Evolutionary conservation across 2,329 filamentous ascomycete genomes (phyloP), one percentile per base, ranked within the genome.

Genomic region (Fusarium sp.): DNA sequence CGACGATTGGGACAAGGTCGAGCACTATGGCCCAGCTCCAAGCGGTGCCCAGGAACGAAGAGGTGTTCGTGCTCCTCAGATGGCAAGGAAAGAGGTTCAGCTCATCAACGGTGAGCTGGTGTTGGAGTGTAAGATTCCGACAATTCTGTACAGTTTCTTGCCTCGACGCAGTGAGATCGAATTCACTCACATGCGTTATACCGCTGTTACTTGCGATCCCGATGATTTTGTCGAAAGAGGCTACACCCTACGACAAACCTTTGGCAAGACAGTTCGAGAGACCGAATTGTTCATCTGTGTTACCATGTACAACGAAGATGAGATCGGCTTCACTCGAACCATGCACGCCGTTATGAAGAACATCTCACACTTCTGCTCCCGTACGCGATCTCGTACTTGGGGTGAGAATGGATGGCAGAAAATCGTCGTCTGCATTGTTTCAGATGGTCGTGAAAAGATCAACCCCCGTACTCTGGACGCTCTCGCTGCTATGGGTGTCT

Each of bases 281-380:
- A 98, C 95, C 0, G 96, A 99, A 81, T 84, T 99, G 10, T 96
- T 98, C 79, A 97, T 99, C 75, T 97, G 94, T 78, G 86, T 99
- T 67, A 99, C 96, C 74, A 98, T 98, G 96, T 98, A 98, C 84
- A 99, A 99, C 81, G 96, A 99, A 82, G 93, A 98, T 81, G 96
- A 98, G 78, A 93, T 97, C 75, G 90, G 94, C 77, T 99, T 99
- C 75, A 98, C 96, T 9, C 90, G 96, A 48, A 99, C 96, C 1
- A 98, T 99, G 95, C 94, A 98, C 79, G 96, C 95, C 58, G 93
- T 99, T 60, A 97, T 99, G 93, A 94, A 97, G 80, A 99, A 99
- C 79, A 95, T 99, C 75, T 90, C 93, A 16, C 96, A 98, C 79
- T 98, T 99, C 81, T 99, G 96, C 84, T 94, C 91, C 22, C 91